Percentiles rank a stretch among this genome's conserved stretches.
Evolutionary conservation across 2,329 filamentous ascomycete genomes (phyloP).

Genomic region (Fusarium camptoceras): DNA sequence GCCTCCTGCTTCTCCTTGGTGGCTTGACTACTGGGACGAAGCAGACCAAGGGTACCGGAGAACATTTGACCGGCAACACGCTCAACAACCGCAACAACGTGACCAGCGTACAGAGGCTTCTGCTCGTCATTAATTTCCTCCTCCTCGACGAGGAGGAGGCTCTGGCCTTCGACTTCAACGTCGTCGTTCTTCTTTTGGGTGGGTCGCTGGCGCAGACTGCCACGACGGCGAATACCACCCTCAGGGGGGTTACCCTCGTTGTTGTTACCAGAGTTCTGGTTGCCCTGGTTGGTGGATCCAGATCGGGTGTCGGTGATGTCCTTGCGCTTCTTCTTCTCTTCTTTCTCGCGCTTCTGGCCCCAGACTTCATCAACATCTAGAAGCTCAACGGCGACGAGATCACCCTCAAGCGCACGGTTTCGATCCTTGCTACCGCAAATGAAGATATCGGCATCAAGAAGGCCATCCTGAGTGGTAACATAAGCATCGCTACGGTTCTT

Average conservation of each 20-base stretch:
- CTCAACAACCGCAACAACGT: constrained; percentile 97
- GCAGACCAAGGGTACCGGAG: constrained; percentile 91
- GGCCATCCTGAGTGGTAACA: constrained; percentile 88
- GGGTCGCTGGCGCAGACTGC: constrained; percentile 93
- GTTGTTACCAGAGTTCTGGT: constrained; percentile 70
- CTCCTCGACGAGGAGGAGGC: constrained; percentile 94
- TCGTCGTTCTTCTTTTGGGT: constrained; percentile 99
- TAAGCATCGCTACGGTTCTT: constrained; percentile 99
- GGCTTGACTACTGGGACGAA: constrained; percentile 96
- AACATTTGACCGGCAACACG: constrained; percentile 99
- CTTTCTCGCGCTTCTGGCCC: constrained; percentile 98
- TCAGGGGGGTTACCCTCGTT: constrained; percentile 75
- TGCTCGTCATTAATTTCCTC: constrained; percentile 99
- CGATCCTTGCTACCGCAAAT: constrained; percentile 99
- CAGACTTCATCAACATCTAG: constrained; percentile 98
- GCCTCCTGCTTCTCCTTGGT: constrained; percentile 99
- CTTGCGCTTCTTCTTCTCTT: constrained; percentile 99
- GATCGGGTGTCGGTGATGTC: constrained; percentile 93
- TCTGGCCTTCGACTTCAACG: constrained; percentile 98
- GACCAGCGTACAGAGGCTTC: constrained; percentile 96
- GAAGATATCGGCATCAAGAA: constrained; percentile 97
- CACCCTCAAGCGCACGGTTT: constrained; percentile 95
- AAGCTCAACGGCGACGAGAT: constrained; percentile 94
- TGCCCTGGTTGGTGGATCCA: constrained; percentile 78
- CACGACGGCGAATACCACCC: constrained; percentile 89